These are phyloP conservation scores for Haplosporangium sp. DNA, from an alignment of 371 early-diverging fungal genomes.

Conservation along the genomic window DNA sequence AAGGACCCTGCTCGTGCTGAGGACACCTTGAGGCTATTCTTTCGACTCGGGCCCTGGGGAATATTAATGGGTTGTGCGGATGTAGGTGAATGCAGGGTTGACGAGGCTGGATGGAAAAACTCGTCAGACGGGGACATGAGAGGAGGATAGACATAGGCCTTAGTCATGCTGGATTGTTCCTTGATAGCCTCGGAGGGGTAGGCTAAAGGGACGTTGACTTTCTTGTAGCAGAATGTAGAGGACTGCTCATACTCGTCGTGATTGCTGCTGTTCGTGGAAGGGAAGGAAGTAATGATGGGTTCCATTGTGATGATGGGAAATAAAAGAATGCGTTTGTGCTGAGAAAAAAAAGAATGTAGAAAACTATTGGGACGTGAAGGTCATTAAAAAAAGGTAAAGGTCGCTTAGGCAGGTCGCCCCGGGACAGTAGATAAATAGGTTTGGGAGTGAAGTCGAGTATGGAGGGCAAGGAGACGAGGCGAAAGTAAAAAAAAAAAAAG, in stretches of 20 bases:
- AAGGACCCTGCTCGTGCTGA: constrained; percentile 8
- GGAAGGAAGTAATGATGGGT: constrained; percentile 22
- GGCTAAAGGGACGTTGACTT: constrained; percentile 37
- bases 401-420: too few species aligned
- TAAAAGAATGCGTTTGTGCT: too few species aligned
- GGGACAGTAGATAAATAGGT: too few species aligned
- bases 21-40: background rate
- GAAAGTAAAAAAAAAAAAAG: too few species aligned
- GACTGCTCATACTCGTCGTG: constrained; percentile 6
- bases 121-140: constrained; percentile 44
- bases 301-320: constrained; percentile 12
- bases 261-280: background rate
- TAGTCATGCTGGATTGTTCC: constrained; percentile 24
- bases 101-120: background rate
- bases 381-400: too few species aligned
- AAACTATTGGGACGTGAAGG: too few species aligned
- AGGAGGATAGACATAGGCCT: constrained; percentile 35
- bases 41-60: constrained; percentile 13
- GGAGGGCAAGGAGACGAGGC: too few species aligned
- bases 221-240: constrained; percentile 21
- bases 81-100: constrained; percentile 4
- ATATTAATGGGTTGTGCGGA: constrained; percentile 29
- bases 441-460: too few species aligned
- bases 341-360: too few species aligned
- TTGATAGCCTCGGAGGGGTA: constrained; percentile 40